A percentile compares a stretch with the other conserved stretches of the same genome.
Evolutionary conservation across 192 early-diverging fungal genomes (phyloP).

Genomic region (Neocallimastix lanati): DNA sequence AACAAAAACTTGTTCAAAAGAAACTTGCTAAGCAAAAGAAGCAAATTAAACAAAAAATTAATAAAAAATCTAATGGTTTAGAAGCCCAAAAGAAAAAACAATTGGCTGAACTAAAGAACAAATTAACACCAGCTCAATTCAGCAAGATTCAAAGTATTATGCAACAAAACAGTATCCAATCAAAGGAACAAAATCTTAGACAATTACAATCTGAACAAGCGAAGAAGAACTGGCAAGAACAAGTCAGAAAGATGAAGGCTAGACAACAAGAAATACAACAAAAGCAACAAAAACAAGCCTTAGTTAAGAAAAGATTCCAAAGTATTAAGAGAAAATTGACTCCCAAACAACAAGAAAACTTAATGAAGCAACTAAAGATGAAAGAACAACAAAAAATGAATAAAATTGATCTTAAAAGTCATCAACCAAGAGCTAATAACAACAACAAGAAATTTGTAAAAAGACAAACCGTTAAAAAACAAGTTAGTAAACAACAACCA

Average conservation of each 20-base stretch:
- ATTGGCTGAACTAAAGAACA: background rate
- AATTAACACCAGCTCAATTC: background rate
- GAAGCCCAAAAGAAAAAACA: background rate
- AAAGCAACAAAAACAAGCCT: background rate
- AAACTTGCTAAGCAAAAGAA: background rate
- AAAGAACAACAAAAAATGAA: background rate
- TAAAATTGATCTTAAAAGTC: background rate
- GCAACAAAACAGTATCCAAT: background rate
- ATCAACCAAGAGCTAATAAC: background rate
- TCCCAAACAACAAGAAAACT: background rate
- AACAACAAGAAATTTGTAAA: background rate
- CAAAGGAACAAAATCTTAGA: background rate
- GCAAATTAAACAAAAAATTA: background rate
- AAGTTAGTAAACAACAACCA: background rate
- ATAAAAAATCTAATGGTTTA: background rate
- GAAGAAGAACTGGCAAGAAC: background rate
- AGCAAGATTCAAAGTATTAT: background rate
- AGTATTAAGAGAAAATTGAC: background rate
- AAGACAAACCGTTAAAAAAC: background rate
- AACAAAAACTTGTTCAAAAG: background rate
- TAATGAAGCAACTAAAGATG: background rate
- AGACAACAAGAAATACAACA: background rate
- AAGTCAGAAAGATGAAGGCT: background rate
- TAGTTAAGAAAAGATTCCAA: background rate
- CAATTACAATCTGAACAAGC: background rate